Evolutionary conservation across 805 yeast species (phyloP).

Genomic region (Candida multigemmis): DNA sequence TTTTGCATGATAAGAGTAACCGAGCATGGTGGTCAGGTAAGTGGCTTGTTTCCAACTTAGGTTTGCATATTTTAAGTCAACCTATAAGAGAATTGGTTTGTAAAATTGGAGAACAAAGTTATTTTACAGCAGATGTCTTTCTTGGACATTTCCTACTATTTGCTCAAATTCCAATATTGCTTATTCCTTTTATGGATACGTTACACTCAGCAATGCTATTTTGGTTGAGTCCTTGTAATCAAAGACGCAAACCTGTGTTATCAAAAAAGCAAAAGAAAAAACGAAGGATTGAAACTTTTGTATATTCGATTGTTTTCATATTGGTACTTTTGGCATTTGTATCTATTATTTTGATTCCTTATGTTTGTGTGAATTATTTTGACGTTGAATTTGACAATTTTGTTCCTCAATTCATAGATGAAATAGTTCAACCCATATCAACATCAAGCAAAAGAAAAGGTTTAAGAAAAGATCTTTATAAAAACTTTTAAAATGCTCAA

Average conservation of each 20-base stretch:
- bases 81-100: constrained; percentile 58
- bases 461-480: constrained; percentile 12
- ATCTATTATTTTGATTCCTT: constrained; percentile 30
- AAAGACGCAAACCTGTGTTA: constrained; percentile 37
- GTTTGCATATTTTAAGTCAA: constrained; percentile 52
- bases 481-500: constrained; percentile 1
- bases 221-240: constrained; percentile 56
- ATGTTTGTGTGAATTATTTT: constrained; percentile 20
- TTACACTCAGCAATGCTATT: constrained; percentile 60
- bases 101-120: constrained; percentile 57
- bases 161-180: constrained; percentile 50
- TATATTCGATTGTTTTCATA: constrained; percentile 27
- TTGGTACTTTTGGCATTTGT: constrained; percentile 14
- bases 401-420: constrained; percentile 27
- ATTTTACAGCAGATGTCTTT: constrained; percentile 55
- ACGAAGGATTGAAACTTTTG: constrained; percentile 22
- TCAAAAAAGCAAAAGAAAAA: constrained; percentile 33
- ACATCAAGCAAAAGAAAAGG: constrained; percentile 22
- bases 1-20: constrained; percentile 49
- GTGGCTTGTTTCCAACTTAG: constrained; percentile 57
- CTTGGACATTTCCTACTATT: constrained; percentile 51
- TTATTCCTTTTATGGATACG: constrained; percentile 55
- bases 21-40: constrained; percentile 60
- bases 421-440: constrained; percentile 36
- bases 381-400: constrained; percentile 29